These are phyloP conservation scores for Chaetoceros tenuissimus DNA, from an alignment of 108 stramenopile species.

Conservation along the genomic window DNA sequence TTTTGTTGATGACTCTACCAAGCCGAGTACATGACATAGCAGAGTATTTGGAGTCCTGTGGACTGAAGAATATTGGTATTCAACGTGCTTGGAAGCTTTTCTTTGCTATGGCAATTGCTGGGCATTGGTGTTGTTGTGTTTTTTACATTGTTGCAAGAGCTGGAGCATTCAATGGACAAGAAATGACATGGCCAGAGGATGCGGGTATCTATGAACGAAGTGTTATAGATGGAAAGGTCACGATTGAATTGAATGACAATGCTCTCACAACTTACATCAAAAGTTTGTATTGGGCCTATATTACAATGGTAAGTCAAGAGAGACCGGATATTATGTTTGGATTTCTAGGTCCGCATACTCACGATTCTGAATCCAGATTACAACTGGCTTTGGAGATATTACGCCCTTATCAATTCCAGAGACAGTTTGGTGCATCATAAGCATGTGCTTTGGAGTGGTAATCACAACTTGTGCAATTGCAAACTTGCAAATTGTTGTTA, in stretches of 20 bases:
- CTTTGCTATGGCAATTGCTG: conserved; percentile 32
- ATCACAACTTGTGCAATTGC: conserved; percentile 30
- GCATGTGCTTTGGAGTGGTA: conserved; percentile 33
- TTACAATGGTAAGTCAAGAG: conserved; percentile 31
- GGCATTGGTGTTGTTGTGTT: conserved; percentile 31
- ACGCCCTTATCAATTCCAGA: conserved; percentile 19
- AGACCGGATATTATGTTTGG: too few species aligned
- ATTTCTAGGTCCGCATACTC: neutral
- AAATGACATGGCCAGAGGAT: conserved; percentile 20
- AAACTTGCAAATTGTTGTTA: conserved; percentile 28
- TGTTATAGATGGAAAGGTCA: neutral
- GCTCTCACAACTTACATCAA: conserved; percentile 9
- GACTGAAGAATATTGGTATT: conserved; percentile 22
- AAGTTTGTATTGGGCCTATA: conserved; percentile 37
- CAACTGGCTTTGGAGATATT: conserved; percentile 43
- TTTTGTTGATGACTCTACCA: neutral
- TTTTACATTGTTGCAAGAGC: conserved; percentile 19
- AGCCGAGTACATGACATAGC: neutral
- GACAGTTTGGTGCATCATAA: conserved; percentile 29
- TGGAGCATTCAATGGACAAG: conserved; percentile 12
- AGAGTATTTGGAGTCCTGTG: neutral
- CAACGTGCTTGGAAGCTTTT: conserved; percentile 29
- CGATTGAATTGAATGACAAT: neutral
- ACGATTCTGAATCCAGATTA: conserved; percentile 4
- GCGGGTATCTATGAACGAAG: conserved; percentile 13